Percentiles rank a stretch among this genome's conserved stretches.
These are phyloP conservation scores for Rubia tinctorum DNA, from an alignment of 305 asterid species.

Conservation along the genomic window DNA sequence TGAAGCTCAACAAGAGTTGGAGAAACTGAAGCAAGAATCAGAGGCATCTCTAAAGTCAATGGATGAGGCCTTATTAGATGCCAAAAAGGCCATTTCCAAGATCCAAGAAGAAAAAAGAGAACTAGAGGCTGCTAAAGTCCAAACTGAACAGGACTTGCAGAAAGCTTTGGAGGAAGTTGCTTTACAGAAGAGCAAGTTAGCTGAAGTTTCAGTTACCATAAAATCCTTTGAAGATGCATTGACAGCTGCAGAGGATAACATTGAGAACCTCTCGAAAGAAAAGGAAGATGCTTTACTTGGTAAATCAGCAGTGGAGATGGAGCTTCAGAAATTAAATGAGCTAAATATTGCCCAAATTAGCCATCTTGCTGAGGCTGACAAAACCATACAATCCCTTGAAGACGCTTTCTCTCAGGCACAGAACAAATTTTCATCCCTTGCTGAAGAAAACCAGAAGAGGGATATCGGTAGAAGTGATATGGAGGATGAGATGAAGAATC, in stretches of 20 bases:
- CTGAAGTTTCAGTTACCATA: constrained; percentile 43
- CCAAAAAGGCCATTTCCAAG: constrained; percentile 48
- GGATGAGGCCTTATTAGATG: constrained; percentile 57
- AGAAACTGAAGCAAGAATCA: constrained; percentile 53
- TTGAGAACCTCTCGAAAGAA: constrained; percentile 18
- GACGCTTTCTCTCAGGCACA: constrained; percentile 44
- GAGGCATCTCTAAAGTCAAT: constrained; percentile 46
- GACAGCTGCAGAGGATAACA: constrained; percentile 14
- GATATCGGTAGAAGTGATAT: constrained; percentile 45
- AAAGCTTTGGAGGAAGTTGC: constrained; percentile 55
- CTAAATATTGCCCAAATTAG: constrained; percentile 14
- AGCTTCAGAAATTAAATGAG: constrained; percentile 22
- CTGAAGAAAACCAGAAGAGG: constrained; percentile 57
- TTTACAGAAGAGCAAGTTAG: constrained; percentile 48
- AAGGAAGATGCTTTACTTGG: constrained; percentile 16
- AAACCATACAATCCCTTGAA: constrained; percentile 74
- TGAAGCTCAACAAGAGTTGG: constrained; percentile 61
- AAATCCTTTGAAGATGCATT: constrained; percentile 25
- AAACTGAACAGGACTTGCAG: constrained; percentile 56
- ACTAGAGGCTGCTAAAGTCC: constrained; percentile 53
- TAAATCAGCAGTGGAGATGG: constrained; percentile 16
- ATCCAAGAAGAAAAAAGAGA: constrained; percentile 70
- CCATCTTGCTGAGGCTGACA: constrained; percentile 44
- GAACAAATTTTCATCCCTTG: constrained; percentile 26
- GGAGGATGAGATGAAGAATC: constrained; percentile 68